Evolutionary conservation across 768 basidiomycete species (phyloP).

Genomic region (Russula vinacea): DNA sequence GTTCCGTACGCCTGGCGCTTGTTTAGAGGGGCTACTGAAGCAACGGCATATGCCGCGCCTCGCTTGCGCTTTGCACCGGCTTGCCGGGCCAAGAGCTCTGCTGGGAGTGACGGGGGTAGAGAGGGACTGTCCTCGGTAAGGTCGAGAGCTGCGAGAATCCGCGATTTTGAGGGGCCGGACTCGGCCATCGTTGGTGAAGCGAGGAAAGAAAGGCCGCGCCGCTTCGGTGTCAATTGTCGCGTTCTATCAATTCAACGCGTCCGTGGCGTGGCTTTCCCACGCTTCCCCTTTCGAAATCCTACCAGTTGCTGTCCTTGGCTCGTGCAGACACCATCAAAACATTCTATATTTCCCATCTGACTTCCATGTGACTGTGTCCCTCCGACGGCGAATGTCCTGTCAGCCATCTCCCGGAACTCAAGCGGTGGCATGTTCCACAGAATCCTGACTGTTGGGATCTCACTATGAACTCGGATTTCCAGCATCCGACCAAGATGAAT

Average conservation of each 20-base stretch:
- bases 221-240: not conserved
- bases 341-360: not conserved
- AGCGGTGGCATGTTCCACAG: too few species aligned
- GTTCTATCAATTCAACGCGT: slow-evolving; percentile 8
- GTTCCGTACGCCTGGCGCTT: slow-evolving; percentile 13
- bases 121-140: slow-evolving; percentile 8
- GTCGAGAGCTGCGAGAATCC: slow-evolving; percentile 29
- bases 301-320: slow-evolving; percentile 6
- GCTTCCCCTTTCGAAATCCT: not conserved
- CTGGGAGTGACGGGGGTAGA: not conserved
- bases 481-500: not conserved
- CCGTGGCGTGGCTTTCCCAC: slow-evolving; percentile 8
- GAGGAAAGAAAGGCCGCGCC: not conserved
- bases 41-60: slow-evolving; percentile 3
- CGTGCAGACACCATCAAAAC: not conserved
- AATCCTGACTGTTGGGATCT: not conserved
- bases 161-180: slow-evolving; percentile 22
- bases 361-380: too few species aligned
- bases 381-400: not conserved
- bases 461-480: slow-evolving; percentile 4
- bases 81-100: not conserved
- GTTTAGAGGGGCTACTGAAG: slow-evolving; percentile 10
- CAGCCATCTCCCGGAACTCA: too few species aligned
- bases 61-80: slow-evolving; percentile 21
- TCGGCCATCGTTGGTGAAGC: slow-evolving; percentile 8